Base-by-base conservation (phyloP, 2,329 filamentous ascomycete species). In the Huntiella bhutanensis region DNA sequence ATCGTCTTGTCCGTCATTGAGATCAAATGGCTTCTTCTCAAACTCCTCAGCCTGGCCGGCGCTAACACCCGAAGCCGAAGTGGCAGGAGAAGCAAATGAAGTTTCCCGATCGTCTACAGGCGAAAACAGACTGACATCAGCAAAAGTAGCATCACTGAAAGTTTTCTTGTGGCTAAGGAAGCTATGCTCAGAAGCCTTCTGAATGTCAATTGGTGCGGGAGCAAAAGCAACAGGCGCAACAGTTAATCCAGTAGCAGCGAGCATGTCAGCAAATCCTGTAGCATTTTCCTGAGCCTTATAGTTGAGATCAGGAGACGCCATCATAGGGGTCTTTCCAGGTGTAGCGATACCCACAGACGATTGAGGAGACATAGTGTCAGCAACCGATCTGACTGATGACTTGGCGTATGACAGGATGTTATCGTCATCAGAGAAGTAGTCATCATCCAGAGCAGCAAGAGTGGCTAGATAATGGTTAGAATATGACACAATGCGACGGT, bases 11-110 rank as follows among this genome's bases (percentile, higher is more conserved):
- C 37, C 34, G 12, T 37, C 15, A 7, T 36, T 11, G 4, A 49
- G 22, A 41, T 49, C 44, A 5, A 49, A 16, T 4, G 48, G 44
- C 40, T 46, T 49, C 15, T 22, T 33, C 40, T 49, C 48, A 13
- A 47, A 17, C 6, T 46, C 48, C 11, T 13, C 13, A 34, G 28
- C 28, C 5, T 36, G 36, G 3, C 12, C 35, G 10, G 40, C n/a
- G 3, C 33, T 38, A 12, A 17, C 32, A 17, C 45, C 33, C 16
- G 48, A 49, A n/a, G 48, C 48, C 1, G 48, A 43, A 12, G 48
- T 49, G n/a, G 48, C 48, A 3, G 48, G 48, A 8, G 48, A 49
- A 4, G 48, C 48, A 47, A 49, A 49, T 4, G 48, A 49, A n/a
- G 35, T 47, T 11, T 49, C 48, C 11, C 36, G 44, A n/a, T 35